A percentile compares a stretch with the other conserved stretches of the same genome.
These are phyloP conservation scores for Thermomyces lanuginosus DNA, from an alignment of 2,329 filamentous ascomycete species.

Conservation along the genomic window DNA sequence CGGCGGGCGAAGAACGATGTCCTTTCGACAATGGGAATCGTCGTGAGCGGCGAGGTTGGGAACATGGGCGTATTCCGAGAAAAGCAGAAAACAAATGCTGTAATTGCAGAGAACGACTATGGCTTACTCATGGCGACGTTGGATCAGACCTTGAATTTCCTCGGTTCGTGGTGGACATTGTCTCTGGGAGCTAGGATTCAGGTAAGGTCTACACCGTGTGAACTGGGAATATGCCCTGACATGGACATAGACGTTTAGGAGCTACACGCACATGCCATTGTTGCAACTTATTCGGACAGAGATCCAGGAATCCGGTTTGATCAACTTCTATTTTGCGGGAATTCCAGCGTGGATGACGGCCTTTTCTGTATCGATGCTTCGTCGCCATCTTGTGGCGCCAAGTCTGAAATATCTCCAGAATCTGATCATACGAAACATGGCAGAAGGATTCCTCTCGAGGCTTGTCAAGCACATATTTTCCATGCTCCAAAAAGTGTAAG, in stretches of 20 bases:
- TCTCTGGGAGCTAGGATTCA: constrained; percentile 23
- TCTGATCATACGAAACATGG: no score
- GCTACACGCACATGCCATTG: constrained; percentile 22
- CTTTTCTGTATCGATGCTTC: constrained; percentile 21
- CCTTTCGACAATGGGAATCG: constrained; percentile 33
- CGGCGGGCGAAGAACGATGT: constrained; percentile 36
- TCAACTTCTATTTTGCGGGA: constrained; percentile 26
- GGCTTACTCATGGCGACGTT: constrained; percentile 26
- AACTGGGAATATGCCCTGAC: constrained; percentile 3
- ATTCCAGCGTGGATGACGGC: constrained; percentile 25
- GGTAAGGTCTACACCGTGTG: constrained; percentile 12
- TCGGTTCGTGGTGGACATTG: constrained; percentile 27
- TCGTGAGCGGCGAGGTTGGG: constrained; percentile 27
- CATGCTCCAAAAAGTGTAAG: constrained; percentile 16
- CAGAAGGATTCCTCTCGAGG: no score
- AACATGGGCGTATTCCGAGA: constrained; percentile 20
- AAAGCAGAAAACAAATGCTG: constrained; percentile 21
- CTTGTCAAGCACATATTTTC: constrained; percentile 14
- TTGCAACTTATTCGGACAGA: constrained; percentile 23
- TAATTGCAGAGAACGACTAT: constrained; percentile 28
- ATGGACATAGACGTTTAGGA: constrained; percentile 20
- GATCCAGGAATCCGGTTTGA: constrained; percentile 16
- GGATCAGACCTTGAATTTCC: constrained; percentile 25
- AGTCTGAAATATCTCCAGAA: constrained; percentile 16
- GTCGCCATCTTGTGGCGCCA: constrained; percentile 23